Percentiles rank a stretch among this genome's conserved stretches.
Evolutionary conservation across 768 basidiomycete species (phyloP).

Genomic region (Mycena maculata): DNA sequence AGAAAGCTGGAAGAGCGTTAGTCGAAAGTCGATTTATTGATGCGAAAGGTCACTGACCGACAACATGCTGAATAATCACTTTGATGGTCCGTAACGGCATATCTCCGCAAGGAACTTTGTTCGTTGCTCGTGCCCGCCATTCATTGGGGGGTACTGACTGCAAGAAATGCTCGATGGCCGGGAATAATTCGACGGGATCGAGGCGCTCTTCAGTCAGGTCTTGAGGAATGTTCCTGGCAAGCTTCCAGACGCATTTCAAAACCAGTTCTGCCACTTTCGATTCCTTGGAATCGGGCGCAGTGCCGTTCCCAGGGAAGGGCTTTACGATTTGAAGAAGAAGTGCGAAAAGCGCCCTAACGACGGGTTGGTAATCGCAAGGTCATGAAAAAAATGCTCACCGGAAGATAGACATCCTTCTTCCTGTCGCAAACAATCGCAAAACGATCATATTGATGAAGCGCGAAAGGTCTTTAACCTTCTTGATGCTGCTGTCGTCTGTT

Average conservation of each 20-base stretch:
- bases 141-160: constrained; percentile 95
- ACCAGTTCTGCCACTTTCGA: constrained; percentile 93
- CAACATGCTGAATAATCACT: constrained; percentile 96
- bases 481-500: constrained; percentile 87
- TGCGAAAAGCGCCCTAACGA: constrained; percentile 76
- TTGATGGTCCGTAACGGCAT: constrained; percentile 99
- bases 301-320: constrained; percentile 83
- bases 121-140: constrained; percentile 92
- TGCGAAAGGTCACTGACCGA: constrained; percentile 70
- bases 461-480: constrained; percentile 91
- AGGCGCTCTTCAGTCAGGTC: constrained; percentile 84
- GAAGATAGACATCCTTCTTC: constrained; percentile 90
- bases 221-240: constrained; percentile 93
- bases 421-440: constrained; percentile 90
- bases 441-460: constrained; percentile 99
- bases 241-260: constrained; percentile 97
- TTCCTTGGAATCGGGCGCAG: constrained; percentile 80
- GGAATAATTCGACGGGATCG: constrained; percentile 89
- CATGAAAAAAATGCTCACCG: constrained; percentile 62
- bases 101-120: constrained; percentile 94
- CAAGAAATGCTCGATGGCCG: constrained; percentile 93
- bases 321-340: constrained; percentile 86
- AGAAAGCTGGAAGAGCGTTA: constrained; percentile 65
- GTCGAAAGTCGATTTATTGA: background rate
- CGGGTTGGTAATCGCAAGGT: constrained; percentile 24